Conservation (phyloP, 2,329 filamentous ascomycete species). For the Penicillium sp. region DNA sequence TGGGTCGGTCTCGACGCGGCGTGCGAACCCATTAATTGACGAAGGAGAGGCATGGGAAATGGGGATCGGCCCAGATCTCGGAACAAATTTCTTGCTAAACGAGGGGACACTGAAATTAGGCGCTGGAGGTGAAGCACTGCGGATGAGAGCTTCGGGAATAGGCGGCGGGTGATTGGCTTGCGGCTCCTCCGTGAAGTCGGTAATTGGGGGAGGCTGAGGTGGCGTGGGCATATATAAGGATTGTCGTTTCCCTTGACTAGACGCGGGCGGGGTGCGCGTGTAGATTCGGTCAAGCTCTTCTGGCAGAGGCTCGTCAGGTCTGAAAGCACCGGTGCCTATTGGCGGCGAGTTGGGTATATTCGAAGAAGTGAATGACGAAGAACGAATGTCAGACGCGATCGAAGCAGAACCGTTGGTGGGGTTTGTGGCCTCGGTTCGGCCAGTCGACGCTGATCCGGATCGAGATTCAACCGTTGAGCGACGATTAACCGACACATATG, state of each 20-base stretch:
- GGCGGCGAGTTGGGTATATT: slow-evolving; percentile 22
- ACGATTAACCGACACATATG: slow-evolving; percentile 32
- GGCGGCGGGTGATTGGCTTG: slow-evolving; percentile 24
- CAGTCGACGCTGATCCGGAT: slow-evolving; percentile 31
- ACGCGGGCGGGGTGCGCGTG: slow-evolving; percentile 23
- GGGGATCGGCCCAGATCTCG: slow-evolving; percentile 18
- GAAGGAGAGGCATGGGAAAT: slow-evolving; percentile 19
- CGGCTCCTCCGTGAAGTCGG: slow-evolving; percentile 20
- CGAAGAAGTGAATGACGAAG: slow-evolving; percentile 16
- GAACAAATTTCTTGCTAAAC: slow-evolving; percentile 41
- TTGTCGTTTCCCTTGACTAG: slow-evolving; percentile 28
- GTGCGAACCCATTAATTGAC: slow-evolving; percentile 14
- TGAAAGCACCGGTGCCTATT: slow-evolving; percentile 9
- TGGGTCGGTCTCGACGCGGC: slow-evolving; percentile 18
- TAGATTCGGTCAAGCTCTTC: slow-evolving; percentile 14
- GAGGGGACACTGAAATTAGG: slow-evolving; percentile 46
- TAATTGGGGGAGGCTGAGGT: slow-evolving; percentile 9
- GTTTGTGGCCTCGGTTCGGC: slow-evolving; percentile 25
- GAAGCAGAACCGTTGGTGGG: slow-evolving; percentile 13
- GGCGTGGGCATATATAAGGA: slow-evolving; percentile 24
- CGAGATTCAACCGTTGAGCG: slow-evolving; percentile 34
- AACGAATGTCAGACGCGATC: slow-evolving; percentile 15
- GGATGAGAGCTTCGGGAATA: slow-evolving; percentile 27
- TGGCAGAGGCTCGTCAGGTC: slow-evolving; percentile 16
- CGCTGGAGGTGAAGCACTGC: slow-evolving; percentile 36